Percentiles rank a stretch among this genome's conserved stretches.
Conservation (phyloP, 306 rosid species). For the Clitoria ternatea region DNA sequence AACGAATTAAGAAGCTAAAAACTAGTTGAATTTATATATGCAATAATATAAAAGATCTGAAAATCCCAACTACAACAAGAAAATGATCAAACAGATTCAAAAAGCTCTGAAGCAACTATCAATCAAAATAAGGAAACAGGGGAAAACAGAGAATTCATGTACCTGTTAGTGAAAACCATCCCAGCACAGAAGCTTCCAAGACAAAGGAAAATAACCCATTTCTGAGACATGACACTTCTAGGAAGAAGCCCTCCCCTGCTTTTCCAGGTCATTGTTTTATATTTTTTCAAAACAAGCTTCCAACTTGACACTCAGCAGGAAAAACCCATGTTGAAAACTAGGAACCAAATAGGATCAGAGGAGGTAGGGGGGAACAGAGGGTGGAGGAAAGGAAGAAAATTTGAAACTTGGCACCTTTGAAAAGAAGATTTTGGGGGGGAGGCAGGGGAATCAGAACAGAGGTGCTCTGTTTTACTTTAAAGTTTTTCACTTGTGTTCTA, state of each 20-base stretch:
- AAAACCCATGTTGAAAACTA: conserved; percentile 33
- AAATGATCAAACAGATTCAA: background rate
- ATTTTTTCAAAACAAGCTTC: background rate
- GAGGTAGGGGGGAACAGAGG: background rate
- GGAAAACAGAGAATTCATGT: background rate
- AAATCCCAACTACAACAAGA: background rate
- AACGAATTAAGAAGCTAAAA: background rate
- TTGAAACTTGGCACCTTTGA: background rate
- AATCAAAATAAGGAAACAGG: background rate
- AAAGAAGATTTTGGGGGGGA: background rate
- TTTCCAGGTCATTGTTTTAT: conserved; percentile 65
- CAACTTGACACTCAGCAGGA: conserved; percentile 3
- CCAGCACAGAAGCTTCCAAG: conserved; percentile 84
- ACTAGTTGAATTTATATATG: background rate
- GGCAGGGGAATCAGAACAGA: conserved; percentile 31
- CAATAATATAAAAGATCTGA: conserved; percentile 20
- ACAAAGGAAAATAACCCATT: conserved; percentile 79
- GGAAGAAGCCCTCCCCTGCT: conserved; percentile 66
- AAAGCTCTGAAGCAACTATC: background rate
- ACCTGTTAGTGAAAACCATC: conserved; percentile 88
- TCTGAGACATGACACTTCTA: conserved; percentile 52
- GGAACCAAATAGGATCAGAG: conserved; percentile 16
- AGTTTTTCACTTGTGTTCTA: background rate
- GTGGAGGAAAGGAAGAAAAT: conserved; percentile 14
- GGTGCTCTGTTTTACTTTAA: conserved; percentile 21